Conservation (phyloP, 2,329 filamentous ascomycete genomes). For the Zasmidium angulare region DNA sequence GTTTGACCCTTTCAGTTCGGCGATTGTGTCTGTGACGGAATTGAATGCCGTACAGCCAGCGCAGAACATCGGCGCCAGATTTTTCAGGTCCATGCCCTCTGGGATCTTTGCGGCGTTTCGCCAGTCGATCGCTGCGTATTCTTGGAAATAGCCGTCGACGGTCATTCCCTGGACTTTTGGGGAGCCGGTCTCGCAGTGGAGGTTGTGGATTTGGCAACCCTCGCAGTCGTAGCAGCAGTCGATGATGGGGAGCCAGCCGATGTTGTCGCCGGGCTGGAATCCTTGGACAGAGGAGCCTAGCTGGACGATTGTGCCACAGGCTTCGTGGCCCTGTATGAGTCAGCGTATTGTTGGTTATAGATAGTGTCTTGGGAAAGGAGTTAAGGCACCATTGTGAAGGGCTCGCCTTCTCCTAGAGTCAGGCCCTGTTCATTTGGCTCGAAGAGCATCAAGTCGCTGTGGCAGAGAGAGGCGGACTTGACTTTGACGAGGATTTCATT, state of each 20-base stretch:
- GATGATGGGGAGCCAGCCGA: constrained; percentile 20
- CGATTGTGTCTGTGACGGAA: constrained; percentile 25
- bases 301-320: constrained; percentile 15
- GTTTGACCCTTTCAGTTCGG: constrained; percentile 10
- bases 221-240: constrained; percentile 21
- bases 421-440: constrained; percentile 19
- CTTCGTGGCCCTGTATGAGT: constrained; percentile 17
- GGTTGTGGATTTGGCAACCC: constrained; percentile 17
- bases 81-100: constrained; percentile 17
- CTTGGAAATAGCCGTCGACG: constrained; percentile 20
- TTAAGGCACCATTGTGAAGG: constrained; percentile 17
- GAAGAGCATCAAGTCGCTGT: constrained; percentile 24
- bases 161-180: constrained; percentile 20
- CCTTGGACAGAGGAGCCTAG: constrained; percentile 10
- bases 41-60: constrained; percentile 20
- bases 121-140: constrained; percentile 18
- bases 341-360: neutral
- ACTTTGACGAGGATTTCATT: constrained; percentile 21
- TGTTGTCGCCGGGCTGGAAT: constrained; percentile 15
- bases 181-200: constrained; percentile 14
- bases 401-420: constrained; percentile 9
- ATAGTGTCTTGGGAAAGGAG: neutral
- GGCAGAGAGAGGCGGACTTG: constrained; percentile 19
- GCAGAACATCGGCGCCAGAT: constrained; percentile 18
- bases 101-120: constrained; percentile 19